Base-by-base conservation (phyloP, 225 moss, liverwort and hornwort species). In the Straminergon stramineum region DNA sequence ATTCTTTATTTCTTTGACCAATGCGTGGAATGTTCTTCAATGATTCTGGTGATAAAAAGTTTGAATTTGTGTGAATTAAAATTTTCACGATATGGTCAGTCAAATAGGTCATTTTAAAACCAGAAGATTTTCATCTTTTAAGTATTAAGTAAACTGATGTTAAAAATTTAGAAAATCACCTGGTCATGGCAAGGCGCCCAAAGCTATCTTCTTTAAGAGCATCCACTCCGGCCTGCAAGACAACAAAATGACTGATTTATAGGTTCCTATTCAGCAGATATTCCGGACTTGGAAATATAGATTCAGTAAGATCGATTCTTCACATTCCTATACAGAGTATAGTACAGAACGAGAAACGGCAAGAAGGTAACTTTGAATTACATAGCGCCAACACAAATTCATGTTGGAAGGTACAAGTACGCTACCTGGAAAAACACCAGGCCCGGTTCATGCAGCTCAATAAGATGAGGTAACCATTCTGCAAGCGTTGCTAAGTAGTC, bases 221-320 rank as follows among this genome's bases (percentile, higher is more conserved):
- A 94, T 98, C 98, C 75, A 98, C 97, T 91, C 96, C 97, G 53
- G 95, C 98, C 95, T 98, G 94, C 75, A 76, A 67, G 85, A 60
- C 90, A 85, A 84, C 43, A 75, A 81, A 85, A 64, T 26, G 58
- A 52, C 19, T 52, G 68, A 58, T 39, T 71, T 61, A 34, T 75
- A 41, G 57, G 71, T 79, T 68, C 43, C 52, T 53, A 67, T n/a
- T 65, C n/a, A 85, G 66, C 68, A 22, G 39, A 57, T 75, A 83
- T 68, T 75, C 82, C 76, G 68, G 52, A 41, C 22, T 61, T 65
- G 8, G 24, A 32, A 66, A 57, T 39, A 65, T 12, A 75, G 88
- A 82, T 74, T 51, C 62, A 73, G 13, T 70, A 73, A 62, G 13
- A 60, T 63, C 55, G n/a, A 62, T 70, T 76, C 21, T 71, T 52